Evolutionary conservation across 176 grass and related monocot genomes (phyloP).

Genomic region (Avena insularis): DNA sequence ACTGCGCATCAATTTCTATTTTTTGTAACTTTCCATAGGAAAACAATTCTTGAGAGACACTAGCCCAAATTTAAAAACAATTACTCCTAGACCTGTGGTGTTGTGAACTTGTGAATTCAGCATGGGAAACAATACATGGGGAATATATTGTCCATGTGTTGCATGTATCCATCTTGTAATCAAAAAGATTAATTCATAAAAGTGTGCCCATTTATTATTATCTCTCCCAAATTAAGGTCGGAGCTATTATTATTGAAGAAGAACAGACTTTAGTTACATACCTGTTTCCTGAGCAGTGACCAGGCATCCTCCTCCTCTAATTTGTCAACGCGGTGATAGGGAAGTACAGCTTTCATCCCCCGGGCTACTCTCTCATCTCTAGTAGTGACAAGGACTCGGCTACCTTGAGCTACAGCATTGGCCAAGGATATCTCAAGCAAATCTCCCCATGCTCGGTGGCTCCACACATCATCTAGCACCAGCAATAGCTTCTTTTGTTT

Average conservation of each 20-base stretch:
- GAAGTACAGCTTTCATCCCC: not conserved
- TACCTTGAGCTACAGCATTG: not conserved
- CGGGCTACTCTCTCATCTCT: not conserved
- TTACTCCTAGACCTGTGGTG: no score
- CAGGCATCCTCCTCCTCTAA: not conserved
- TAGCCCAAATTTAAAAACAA: no score
- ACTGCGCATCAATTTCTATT: not conserved
- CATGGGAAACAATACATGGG: no score
- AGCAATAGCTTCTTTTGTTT: not conserved
- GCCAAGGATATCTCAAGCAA: not conserved
- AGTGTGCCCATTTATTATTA: no score
- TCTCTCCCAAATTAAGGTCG: no score
- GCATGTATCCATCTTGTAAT: no score
- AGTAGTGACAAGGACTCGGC: not conserved
- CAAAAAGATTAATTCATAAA: no score
- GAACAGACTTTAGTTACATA: not conserved
- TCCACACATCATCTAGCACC: conserved; percentile 38
- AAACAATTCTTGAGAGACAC: no score
- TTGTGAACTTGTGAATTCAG: no score
- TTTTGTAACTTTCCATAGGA: no score
- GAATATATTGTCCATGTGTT: no score
- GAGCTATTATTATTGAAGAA: no score
- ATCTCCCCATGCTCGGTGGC: accelerated
- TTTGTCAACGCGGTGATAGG: conserved; percentile 10
- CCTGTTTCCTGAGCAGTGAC: conserved; percentile 34